These are phyloP conservation scores for Solanum neorickii DNA, from an alignment of 257 asterid genomes.

Conservation along the genomic window DNA sequence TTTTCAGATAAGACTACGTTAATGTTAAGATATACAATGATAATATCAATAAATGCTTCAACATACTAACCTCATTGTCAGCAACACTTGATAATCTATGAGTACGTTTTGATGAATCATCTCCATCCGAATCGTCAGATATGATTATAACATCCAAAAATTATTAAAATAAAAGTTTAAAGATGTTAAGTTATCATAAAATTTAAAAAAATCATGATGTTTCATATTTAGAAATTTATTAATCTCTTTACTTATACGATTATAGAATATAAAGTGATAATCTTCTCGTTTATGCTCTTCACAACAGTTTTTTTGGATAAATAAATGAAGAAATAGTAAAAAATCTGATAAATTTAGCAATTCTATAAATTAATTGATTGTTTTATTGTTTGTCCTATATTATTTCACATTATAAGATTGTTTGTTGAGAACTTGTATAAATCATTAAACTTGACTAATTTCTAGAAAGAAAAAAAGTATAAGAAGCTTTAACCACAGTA, in stretches of 20 bases:
- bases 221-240: too few relatives aligned
- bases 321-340: too few relatives aligned
- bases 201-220: too few relatives aligned
- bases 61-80: neutral
- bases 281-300: neutral
- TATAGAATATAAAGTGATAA: neutral
- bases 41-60: neutral
- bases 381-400: too few relatives aligned
- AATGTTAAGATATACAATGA: neutral
- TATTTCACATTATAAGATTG: too few relatives aligned
- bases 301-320: too few relatives aligned
- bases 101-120: neutral
- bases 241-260: too few relatives aligned
- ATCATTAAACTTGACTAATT: too few relatives aligned
- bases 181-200: neutral
- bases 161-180: neutral
- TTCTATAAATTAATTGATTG: neutral
- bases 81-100: neutral
- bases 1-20: too few relatives aligned
- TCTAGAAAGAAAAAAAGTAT: too few relatives aligned
- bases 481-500: neutral
- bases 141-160: neutral
- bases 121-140: neutral
- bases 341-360: too few relatives aligned
- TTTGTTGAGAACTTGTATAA: too few relatives aligned